Percentiles rank a stretch among this genome's conserved stretches.
Evolutionary conservation across 2,329 filamentous ascomycete species (phyloP).

Genomic region (Cordyceps pruinosa): DNA sequence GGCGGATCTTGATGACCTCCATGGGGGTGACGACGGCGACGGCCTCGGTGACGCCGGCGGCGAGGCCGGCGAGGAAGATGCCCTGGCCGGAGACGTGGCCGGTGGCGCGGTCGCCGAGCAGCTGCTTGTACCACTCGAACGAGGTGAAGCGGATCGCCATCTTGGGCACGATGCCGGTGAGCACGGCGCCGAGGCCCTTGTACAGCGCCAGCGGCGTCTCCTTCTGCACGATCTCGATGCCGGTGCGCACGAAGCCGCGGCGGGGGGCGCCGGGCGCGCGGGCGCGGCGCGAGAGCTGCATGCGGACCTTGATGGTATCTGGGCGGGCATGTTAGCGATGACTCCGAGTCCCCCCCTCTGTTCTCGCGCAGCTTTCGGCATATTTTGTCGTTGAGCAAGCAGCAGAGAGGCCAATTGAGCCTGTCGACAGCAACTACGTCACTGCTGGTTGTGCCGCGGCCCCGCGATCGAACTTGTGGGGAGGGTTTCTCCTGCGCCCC

Average conservation of each 20-base stretch:
- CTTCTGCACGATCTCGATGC: constrained; percentile 75
- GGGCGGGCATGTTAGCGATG: constrained; percentile 12
- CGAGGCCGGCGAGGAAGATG: constrained; percentile 72
- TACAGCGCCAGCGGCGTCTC: constrained; percentile 92
- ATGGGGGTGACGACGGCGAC: constrained; percentile 95
- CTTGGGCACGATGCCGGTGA: constrained; percentile 95
- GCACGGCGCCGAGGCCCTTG: constrained; percentile 94
- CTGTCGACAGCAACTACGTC: background rate
- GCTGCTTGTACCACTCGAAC: constrained; percentile 90
- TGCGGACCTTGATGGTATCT: constrained; percentile 98
- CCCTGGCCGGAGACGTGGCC: constrained; percentile 62
- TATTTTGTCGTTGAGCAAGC: background rate
- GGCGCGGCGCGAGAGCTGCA: constrained; percentile 90
- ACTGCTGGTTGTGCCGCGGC: constrained; percentile 6
- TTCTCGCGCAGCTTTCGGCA: too few species aligned
- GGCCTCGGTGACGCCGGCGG: constrained; percentile 91
- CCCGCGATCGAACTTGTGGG: constrained; percentile 4
- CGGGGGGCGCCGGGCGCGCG: constrained; percentile 75
- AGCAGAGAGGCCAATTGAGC: background rate
- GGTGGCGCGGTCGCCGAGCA: constrained; percentile 61
- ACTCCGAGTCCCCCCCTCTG: too few species aligned
- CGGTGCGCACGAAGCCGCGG: constrained; percentile 82
- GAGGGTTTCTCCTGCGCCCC: constrained; percentile 1
- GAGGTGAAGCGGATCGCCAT: constrained; percentile 99
- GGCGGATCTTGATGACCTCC: constrained; percentile 98